Evolutionary conservation across 306 rosid genomes (phyloP), one percentile per base, ranked within the genome.

Genomic region (Castanospermum australe): DNA sequence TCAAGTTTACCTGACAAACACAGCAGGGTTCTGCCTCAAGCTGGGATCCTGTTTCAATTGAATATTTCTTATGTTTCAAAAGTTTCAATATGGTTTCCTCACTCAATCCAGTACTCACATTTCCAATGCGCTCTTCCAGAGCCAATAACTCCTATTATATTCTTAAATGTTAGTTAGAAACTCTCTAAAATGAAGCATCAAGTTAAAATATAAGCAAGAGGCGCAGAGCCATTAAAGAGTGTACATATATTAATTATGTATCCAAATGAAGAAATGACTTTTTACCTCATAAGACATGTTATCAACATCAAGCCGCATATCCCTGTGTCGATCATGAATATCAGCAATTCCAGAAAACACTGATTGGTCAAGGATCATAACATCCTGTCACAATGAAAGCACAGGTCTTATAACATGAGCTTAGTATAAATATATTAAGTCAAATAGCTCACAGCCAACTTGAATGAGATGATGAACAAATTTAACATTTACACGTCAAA

Each of bases 221-320:
- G 2, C 56, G 2, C 10, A 33, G n/a, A 25, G 17, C 64, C 11
- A 60, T 9, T 2, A 2, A 13, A 18, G 32, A 57, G 30, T 39
- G 10, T 21, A 38, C 55, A 35, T 65, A 33, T 62, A 47, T 54
- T 38, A 44, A 42, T 14, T 44, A 6, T 4, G 45, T 67, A 72
- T 51, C 20, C 38, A 63, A 56, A 56, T 41, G 51, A 17, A 7
- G 39, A 81, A 71, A 24, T 32, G 20, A 42, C 69, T 30, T n/a
- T 70, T 36, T 89, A 96, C 99, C 98, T 94, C 98, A 6, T 94
- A 94, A 17, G 97, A 91, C 99, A 96, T 96, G 89, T 91, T 91
- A 78, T 96, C 99, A 4, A 96, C 99, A 79, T 96, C 99, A 1
- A 96, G 96, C 66, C 99, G 90, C 99, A 96, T 96, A 48, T 96